Base-by-base conservation (phyloP, 768 basidiomycete genomes). In the Xerocomellus dryophilus region DNA sequence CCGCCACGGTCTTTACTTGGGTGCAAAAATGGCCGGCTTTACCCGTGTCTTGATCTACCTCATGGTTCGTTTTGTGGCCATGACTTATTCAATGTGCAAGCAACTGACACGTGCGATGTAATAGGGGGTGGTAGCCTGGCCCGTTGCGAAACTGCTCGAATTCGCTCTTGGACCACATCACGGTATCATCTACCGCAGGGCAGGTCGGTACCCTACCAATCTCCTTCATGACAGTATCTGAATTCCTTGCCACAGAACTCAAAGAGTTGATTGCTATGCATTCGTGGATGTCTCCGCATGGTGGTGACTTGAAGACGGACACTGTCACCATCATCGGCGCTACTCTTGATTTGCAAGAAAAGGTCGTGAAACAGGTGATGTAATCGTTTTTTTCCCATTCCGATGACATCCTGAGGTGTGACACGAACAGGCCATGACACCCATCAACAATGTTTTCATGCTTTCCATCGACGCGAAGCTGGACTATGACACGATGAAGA, bases 201-300 rank as follows among this genome's bases (percentile, higher is more conserved):
- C 80, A 53, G 82, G 81, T 80, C 10, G 6, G 70, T 55, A 15
- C n/a, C 1, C n/a, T 32, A 0, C 2, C 35, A 11, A 14, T 42
- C 17, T 3, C 27, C 7, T 3, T n/a, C 40, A 14, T 29, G n/a
- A 25, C n/a, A 5, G 25, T 23, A 14, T 35, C n/a, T 43, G 3
- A 49, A 20, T 10, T 17, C 17, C 31, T 51, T 43, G 27, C 12
- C 12, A 8, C 62, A 77, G 90, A 96, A 66, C 78, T 96, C 27
- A 93, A 94, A 63, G 93, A 95, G 66, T 74, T 96, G 25, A 93
- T 96, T 53, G 90, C 91, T 2, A 83, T 95, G 82, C 93, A 96
- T 58, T 85, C 84, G 2, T 82, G 80, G 0, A 78, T 78, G 31
- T 85, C 81, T 6, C 76, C 85, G 0, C 86, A 85, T 53, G 92